Percentiles rank a stretch among this genome's conserved stretches.
Evolutionary conservation across 2,329 filamentous ascomycete genomes (phyloP).

Genomic region (Metarhizium anisopliae): DNA sequence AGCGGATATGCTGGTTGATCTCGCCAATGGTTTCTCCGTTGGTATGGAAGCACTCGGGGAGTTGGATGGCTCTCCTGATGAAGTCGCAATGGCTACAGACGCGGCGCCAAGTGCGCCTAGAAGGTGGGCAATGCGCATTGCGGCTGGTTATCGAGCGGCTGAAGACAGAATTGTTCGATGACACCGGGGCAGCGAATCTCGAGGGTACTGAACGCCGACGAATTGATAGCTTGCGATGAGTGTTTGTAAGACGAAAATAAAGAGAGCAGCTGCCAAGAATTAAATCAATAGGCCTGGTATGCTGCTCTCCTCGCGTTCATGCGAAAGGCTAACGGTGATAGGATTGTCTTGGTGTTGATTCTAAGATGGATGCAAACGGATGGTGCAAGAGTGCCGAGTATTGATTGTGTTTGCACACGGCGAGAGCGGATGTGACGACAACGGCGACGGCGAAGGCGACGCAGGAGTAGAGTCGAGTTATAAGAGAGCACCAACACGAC

Average conservation of each 20-base stretch:
- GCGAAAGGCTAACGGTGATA: neutral
- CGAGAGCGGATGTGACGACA: neutral
- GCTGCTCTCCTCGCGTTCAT: neutral
- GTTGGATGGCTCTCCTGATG: neutral
- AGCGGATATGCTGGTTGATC: neutral
- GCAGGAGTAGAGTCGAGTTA: neutral
- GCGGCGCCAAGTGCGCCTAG: conserved; percentile 9
- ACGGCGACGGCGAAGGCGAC: neutral
- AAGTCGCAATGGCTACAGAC: conserved; percentile 9
- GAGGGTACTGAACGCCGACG: neutral
- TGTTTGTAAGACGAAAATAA: neutral
- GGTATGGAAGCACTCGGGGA: neutral
- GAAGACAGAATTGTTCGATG: neutral
- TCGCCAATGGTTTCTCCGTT: neutral
- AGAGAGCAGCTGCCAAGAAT: neutral
- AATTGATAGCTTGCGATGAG: neutral
- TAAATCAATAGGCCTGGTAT: neutral
- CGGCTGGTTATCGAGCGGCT: neutral
- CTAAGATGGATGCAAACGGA: neutral
- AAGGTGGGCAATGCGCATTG: conserved; percentile 13
- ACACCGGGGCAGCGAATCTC: neutral
- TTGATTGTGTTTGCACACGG: neutral
- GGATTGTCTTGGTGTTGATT: neutral
- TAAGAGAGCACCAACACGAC: neutral
- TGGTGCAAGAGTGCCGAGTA: neutral